These are phyloP conservation scores for Cyclotella atomus DNA, from an alignment of 108 stramenopile genomes.

Conservation along the genomic window DNA sequence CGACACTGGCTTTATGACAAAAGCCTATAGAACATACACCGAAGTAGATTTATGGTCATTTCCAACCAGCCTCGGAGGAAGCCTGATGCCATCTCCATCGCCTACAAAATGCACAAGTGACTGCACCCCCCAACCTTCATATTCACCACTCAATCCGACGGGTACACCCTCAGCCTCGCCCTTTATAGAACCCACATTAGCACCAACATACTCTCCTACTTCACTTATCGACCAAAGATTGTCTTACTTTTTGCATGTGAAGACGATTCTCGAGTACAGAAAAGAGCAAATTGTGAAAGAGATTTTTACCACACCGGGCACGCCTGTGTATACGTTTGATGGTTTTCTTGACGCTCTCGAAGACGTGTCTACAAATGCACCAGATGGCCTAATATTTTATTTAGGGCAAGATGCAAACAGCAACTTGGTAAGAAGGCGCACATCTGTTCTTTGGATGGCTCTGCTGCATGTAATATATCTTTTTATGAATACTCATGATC, in stretches of 20 bases:
- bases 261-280: constrained; percentile 6
- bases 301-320: constrained; percentile 17
- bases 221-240: not conserved
- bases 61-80: constrained; percentile 14
- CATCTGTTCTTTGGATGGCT: too few relatives aligned
- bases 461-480: too few relatives aligned
- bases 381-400: constrained; percentile 20
- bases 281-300: constrained; percentile 21
- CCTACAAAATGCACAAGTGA: constrained; percentile 20
- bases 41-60: constrained; percentile 29
- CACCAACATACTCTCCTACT: constrained; percentile 18
- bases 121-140: constrained; percentile 23
- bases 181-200: not conserved
- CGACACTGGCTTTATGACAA: constrained; percentile 15
- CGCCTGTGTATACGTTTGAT: constrained; percentile 33
- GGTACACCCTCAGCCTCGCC: constrained; percentile 22
- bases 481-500: too few relatives aligned
- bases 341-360: constrained; percentile 36
- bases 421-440: too few relatives aligned
- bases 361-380: constrained; percentile 20
- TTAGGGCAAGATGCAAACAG: constrained; percentile 21
- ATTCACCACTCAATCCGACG: constrained; percentile 18
- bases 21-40: constrained; percentile 24
- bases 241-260: constrained; percentile 9
- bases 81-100: constrained; percentile 31